Base-by-base conservation (phyloP, 129 eudicot genomes). In the Flaveria trinervia region DNA sequence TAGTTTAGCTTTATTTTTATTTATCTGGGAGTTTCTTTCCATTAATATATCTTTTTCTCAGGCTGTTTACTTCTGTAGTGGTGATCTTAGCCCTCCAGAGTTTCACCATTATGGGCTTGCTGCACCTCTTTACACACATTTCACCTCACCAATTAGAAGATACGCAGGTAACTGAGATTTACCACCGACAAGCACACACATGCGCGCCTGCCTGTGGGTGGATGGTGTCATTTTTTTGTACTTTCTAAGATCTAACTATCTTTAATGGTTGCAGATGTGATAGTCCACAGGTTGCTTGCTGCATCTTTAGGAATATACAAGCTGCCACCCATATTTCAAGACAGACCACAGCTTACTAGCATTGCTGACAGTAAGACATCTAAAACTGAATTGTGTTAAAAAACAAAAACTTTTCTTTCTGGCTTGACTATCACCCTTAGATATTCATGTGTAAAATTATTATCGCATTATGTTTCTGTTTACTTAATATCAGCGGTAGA, bases 51-150 rank as follows among this genome's bases (percentile, higher is more conserved):
- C 20, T 61, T 15, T 70, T 11, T 56, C 78, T 81, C 86, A 94
- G 98, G 98, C 98, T 10, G 98, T 94, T 16, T 94, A 94, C 86
- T 94, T 94, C 84, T 94, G 98, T 75, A 94, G 98, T 64, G 98
- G 98, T 69, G 98, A 94, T 65, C 91, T 94, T 55, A 94, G 89
- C 72, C 96, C 93, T 17, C 97, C 97, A 51, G 98, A 94, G 82
- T 94, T 84, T 81, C 80, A 64, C 76, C 98, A 94, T 83, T 94
- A 94, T 79, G 98, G 97, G 74, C 98, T 94, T 79, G 97, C 98
- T 41, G 85, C 97, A 11, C 93, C 90, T 61, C 52, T 94, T 13
- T 94, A 94, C 74, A 94, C 98, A 41, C 98, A 94, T 77, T 94
- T 94, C 83, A 94, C 98, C 57, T 94, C 98, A 39, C 98, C 98